phyloP scores from a whole-genome alignment of 345 rosid genomes.

The Corchorus capsularis region DNA sequence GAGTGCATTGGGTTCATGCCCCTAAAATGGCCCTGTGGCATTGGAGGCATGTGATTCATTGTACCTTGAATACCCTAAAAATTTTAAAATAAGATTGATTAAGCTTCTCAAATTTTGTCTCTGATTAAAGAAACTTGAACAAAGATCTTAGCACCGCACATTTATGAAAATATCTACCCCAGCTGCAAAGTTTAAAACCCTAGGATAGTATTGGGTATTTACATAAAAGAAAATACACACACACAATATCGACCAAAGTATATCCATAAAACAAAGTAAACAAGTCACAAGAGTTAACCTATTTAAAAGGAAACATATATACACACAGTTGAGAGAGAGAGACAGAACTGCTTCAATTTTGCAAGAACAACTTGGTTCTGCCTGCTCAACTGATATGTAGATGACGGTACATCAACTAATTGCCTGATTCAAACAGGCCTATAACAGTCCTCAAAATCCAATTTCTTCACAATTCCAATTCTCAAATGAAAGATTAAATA shows the following conservation, averaged over 20 bases:
- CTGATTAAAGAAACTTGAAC: background rate
- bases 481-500: background rate
- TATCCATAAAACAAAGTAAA: background rate
- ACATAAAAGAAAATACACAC: background rate
- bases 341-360: background rate
- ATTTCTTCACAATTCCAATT: background rate
- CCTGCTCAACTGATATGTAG: background rate
- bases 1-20: slow-evolving; percentile 73
- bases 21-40: slow-evolving; percentile 86
- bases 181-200: background rate
- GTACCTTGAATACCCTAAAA: slow-evolving; percentile 83
- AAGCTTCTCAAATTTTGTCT: background rate
- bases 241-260: background rate
- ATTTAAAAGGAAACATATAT: background rate
- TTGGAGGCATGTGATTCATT: slow-evolving; percentile 71
- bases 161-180: background rate
- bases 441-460: background rate
- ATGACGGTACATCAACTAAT: background rate
- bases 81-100: background rate
- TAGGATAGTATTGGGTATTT: background rate
- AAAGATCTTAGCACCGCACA: background rate
- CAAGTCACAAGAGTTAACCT: background rate
- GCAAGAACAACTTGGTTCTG: background rate
- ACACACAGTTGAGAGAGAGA: background rate
- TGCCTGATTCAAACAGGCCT: background rate